Base-by-base conservation (phyloP, 192 early-diverging fungal genomes). In the Rhizoclosmatium globosum region DNA sequence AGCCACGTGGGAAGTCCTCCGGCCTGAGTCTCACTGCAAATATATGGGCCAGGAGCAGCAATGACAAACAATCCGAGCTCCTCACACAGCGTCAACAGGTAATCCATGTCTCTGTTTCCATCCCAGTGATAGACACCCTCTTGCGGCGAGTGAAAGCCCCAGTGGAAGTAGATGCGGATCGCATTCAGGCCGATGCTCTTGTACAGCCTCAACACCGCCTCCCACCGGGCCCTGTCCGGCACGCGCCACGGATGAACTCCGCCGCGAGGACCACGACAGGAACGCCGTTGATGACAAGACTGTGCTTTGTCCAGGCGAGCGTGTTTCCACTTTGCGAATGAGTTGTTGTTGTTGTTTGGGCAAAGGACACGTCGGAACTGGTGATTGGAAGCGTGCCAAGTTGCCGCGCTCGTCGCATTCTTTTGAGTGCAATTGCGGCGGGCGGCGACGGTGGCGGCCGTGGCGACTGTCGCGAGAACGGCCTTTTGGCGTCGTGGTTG, bases 241-340 rank as follows among this genome's bases (percentile, higher is more conserved):
- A 95, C 73, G 41, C 94, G 88, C 94, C 94, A 96, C 79, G 95
- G 95, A 80, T 95, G 94, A 96, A 96, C 81, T 96, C 95, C 1
- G 93, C 92, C 15, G 89, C 88, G 59, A 92, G 82, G 41, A 96
- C 83, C 69, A 92, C 80, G 1, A 85, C 87, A 0, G 91, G 92
- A 47, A 81, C 86, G 19, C 94, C 94, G 75, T 91, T 74, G 41
- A 96, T 85, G 47, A 86, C 85, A 71, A 96, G 85, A 31, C 90
- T 85, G 74, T 93, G 84, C 68, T 89, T 86, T 77, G 94, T 92
- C 87, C 88, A 94, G 67, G 87, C 83, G n/a, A 94, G 75, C 41
- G 89, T 70, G 66, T 87, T 69, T 7, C 86, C 77, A 61, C 11
- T 4, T 47, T 13, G 67, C 38, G 43, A 9, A 17, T 9, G 6